phyloP scores from a whole-genome alignment of 2,329 filamentous ascomycete species.

The Calcarisporium arbuscula region DNA sequence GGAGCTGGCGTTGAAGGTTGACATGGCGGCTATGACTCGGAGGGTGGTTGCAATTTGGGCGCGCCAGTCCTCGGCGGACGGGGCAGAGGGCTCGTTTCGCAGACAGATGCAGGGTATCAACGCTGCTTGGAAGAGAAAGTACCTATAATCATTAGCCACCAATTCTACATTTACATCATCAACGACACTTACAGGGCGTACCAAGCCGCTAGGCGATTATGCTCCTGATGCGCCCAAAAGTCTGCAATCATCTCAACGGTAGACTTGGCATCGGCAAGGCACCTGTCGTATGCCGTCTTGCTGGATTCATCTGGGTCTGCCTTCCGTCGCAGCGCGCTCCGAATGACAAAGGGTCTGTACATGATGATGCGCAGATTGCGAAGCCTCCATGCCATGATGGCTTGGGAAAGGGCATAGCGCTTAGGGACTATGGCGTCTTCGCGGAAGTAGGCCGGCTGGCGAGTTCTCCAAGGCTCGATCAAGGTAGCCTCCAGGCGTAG shows the following conservation, averaged over 20 bases:
- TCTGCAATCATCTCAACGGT: slow-evolving; percentile 31
- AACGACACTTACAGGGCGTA: slow-evolving; percentile 26
- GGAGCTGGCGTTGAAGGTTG: slow-evolving; percentile 31
- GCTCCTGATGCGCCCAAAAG: slow-evolving; percentile 30
- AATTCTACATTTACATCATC: neutral
- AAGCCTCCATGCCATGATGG: slow-evolving; percentile 36
- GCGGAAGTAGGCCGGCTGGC: slow-evolving; percentile 29
- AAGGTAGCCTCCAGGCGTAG: slow-evolving; percentile 31
- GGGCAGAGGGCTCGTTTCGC: slow-evolving; percentile 32
- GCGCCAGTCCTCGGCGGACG: slow-evolving; percentile 31
- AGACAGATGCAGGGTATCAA: slow-evolving; percentile 42
- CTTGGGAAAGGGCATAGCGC: slow-evolving; percentile 32
- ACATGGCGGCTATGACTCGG: slow-evolving; percentile 28
- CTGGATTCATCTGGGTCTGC: slow-evolving; percentile 14
- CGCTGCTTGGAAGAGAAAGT: slow-evolving; percentile 43
- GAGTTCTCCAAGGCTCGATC: slow-evolving; percentile 30
- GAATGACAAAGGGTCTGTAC: slow-evolving; percentile 39
- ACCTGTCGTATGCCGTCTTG: slow-evolving; percentile 19
- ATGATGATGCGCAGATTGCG: slow-evolving; percentile 41
- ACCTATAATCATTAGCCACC: slow-evolving; percentile 20
- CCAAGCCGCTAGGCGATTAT: slow-evolving; percentile 35
- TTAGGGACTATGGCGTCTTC: slow-evolving; percentile 23
- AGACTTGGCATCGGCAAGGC: slow-evolving; percentile 33
- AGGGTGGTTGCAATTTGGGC: slow-evolving; percentile 32
- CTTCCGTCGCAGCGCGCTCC: slow-evolving; percentile 20